A percentile compares a stretch with the other conserved stretches of the same genome.
Evolutionary conservation across 352 stramenopile genomes (phyloP).

Genomic region (Globisporangium yorkense): DNA sequence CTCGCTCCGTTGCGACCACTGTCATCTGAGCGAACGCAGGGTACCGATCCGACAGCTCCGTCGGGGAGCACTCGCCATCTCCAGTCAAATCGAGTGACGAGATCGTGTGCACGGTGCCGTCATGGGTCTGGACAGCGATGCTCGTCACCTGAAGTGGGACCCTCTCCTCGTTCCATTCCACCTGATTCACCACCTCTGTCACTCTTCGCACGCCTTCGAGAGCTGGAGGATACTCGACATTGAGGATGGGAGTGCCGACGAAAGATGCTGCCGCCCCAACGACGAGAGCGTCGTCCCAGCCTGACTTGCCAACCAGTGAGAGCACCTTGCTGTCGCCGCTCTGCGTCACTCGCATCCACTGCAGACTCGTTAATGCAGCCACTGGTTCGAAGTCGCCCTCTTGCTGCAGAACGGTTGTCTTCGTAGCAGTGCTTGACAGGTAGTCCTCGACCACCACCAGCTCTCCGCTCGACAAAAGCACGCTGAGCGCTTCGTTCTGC

Average conservation of each 20-base stretch:
- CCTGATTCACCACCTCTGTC: conserved; percentile 4
- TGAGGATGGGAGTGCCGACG: neutral
- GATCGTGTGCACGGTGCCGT: conserved; percentile 31
- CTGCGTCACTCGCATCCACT: conserved; percentile 25
- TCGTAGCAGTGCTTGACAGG: conserved; percentile 10
- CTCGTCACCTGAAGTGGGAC: neutral
- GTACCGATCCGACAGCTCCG: conserved; percentile 15
- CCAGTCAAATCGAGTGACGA: neutral
- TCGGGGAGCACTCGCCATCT: conserved; percentile 4
- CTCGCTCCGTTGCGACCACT: conserved; percentile 9
- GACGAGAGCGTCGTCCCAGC: conserved; percentile 25
- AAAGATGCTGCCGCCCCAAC: conserved; percentile 1
- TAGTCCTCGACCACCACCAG: conserved; percentile 47
- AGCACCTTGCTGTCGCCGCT: conserved; percentile 9
- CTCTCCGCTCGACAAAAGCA: conserved; percentile 32
- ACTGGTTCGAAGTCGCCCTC: neutral
- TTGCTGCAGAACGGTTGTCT: neutral
- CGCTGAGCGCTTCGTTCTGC: conserved; percentile 26
- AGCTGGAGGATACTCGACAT: conserved; percentile 8
- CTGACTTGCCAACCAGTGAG: conserved; percentile 25
- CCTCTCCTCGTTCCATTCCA: neutral
- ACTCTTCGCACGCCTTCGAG: conserved; percentile 11
- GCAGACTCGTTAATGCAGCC: conserved; percentile 17
- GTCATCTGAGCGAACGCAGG: conserved; percentile 34
- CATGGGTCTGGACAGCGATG: conserved; percentile 33